These are phyloP conservation scores for Tympanopsis confertula DNA, from an alignment of 2,329 filamentous ascomycete species.

Conservation along the genomic window DNA sequence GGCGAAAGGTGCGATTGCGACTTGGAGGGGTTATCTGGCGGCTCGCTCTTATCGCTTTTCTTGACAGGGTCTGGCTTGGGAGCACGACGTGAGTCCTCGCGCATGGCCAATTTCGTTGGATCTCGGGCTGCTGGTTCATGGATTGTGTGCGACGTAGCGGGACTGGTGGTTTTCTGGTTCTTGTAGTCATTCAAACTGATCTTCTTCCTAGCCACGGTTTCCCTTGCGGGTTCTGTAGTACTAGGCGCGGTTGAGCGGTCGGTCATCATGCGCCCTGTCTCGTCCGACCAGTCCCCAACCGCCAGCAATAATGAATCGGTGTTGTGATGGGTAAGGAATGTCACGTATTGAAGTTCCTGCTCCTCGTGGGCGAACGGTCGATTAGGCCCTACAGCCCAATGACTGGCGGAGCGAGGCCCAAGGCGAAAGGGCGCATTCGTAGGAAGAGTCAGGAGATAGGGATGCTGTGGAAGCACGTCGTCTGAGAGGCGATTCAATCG, in stretches of 20 bases:
- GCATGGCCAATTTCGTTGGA: neutral
- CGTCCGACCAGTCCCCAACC: constrained; percentile 40
- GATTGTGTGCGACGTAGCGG: constrained; percentile 12
- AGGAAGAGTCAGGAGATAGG: constrained; percentile 30
- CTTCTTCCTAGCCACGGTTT: constrained; percentile 42
- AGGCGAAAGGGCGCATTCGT: constrained; percentile 30
- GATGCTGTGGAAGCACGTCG: constrained; percentile 26
- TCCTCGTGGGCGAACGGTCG: constrained; percentile 42
- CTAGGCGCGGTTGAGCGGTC: constrained; percentile 20
- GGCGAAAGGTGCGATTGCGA: too few species aligned
- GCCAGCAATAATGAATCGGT: constrained; percentile 36
- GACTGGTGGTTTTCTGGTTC: constrained; percentile 31
- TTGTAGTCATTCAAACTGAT: constrained; percentile 51
- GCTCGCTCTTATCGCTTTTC: neutral
- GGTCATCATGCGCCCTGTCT: constrained; percentile 28
- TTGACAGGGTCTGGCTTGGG: neutral
- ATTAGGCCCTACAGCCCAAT: constrained; percentile 32
- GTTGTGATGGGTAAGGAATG: constrained; percentile 44
- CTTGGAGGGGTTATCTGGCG: neutral
- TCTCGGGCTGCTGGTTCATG: constrained; percentile 1
- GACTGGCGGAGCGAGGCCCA: constrained; percentile 24
- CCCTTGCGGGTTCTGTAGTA: constrained; percentile 19
- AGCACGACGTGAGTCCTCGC: neutral
- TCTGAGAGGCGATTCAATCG: constrained; percentile 24
- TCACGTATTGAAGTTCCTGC: constrained; percentile 49